Base-by-base conservation (phyloP, 495 filamentous ascomycete species). In the Arthonia radiata region DNA sequence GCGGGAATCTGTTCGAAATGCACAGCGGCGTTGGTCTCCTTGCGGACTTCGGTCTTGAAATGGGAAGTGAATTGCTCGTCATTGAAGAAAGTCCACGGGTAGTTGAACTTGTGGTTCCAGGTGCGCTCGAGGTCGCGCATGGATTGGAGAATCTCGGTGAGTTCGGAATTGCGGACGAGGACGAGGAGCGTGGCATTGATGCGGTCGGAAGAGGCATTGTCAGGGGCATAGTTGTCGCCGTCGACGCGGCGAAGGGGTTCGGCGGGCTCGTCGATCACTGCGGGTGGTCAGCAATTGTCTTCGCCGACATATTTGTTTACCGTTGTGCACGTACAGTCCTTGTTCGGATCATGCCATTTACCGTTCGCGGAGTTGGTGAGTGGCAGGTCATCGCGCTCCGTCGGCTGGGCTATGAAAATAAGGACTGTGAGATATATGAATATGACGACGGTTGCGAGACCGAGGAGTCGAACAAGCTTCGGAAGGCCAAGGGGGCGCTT, bases 71-170 rank as follows among this genome's bases (percentile, higher is more conserved):
- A 97, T 9, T 71, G 74, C 16, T 70, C 70, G 42, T 97, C 86
- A 52, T 99, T 99, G 56, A 99, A 82, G 50, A 99, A 94, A 25
- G 80, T 93, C 73, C 86, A 99, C 10, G 89, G 89, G 48, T 94
- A 99, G 52, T 99, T 94, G 61, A 94, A 99, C 44, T 94, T 99
- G 54, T 65, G 59, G 44, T 99, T 99, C 77, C 80, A 99, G 5
- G 82, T 93, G 33, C 77, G 52, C 50, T 99, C 89, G 27, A 94
- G 56, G 44, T 94, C 83, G 23, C 50, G 49, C 72, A 99, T 99
- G 4, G 76, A 69, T 37, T 68, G 62, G 15, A 99, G 47, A 58
- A 94, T 70, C 9, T 71, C 76, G 14, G 66, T 46, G 5, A 93
- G 41, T 52, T 99, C 89, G 37, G 72, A 64, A 39, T 99, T 94